phyloP scores from a whole-genome alignment of 2,329 filamentous ascomycete genomes.

The Exophiala sideris region DNA sequence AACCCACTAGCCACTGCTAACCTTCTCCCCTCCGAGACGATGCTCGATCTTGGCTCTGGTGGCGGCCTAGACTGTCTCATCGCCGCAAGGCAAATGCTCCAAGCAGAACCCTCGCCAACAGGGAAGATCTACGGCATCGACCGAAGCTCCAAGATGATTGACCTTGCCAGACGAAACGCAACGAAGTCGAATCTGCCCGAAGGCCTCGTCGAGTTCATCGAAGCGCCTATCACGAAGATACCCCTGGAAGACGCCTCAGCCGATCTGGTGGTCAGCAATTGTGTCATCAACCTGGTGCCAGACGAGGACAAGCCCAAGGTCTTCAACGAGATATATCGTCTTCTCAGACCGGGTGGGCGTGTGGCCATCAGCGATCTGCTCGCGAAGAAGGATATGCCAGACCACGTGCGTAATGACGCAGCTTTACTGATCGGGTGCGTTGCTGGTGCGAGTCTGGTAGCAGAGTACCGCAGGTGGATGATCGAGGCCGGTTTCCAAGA shows the following conservation, averaged over 20 bases:
- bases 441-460: conserved; percentile 53
- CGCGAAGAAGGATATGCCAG: conserved; percentile 36
- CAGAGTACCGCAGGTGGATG: conserved; percentile 54
- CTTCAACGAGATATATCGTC: conserved; percentile 57
- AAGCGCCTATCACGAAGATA: conserved; percentile 52
- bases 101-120: not conserved
- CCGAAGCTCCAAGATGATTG: not conserved
- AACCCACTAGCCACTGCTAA: conserved; percentile 52
- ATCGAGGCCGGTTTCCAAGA: conserved; percentile 51
- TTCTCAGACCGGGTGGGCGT: conserved; percentile 57
- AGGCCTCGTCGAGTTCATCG: conserved; percentile 45
- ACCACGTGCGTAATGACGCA: conserved; percentile 48
- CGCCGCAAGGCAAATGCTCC: not conserved
- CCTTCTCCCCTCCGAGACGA: conserved; percentile 29
- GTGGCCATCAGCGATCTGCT: conserved; percentile 61
- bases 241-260: conserved; percentile 40
- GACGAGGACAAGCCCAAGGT: conserved; percentile 50
- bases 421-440: conserved; percentile 60
- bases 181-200: not conserved
- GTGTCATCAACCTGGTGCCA: conserved; percentile 60
- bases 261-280: conserved; percentile 62
- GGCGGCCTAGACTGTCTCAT: not conserved
- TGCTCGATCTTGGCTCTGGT: conserved; percentile 12
- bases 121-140: conserved; percentile 6
- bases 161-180: conserved; percentile 3